These are phyloP conservation scores for Candida qinlingensis DNA, from an alignment of 805 yeast genomes.

Conservation along the genomic window DNA sequence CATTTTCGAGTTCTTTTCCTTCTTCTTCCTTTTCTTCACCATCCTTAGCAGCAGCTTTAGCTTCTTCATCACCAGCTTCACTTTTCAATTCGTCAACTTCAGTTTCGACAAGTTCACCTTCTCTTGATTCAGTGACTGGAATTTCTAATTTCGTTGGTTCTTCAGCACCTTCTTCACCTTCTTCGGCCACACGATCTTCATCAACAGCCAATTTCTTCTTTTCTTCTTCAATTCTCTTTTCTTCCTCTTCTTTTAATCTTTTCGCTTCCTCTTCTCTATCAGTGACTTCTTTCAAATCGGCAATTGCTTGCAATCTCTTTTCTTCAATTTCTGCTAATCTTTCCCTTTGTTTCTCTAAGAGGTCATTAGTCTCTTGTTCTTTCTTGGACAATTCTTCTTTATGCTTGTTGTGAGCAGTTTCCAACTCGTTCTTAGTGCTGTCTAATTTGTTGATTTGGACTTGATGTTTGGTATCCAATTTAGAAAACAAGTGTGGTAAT, in stretches of 20 bases:
- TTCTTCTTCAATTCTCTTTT: not conserved
- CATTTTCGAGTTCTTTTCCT: not conserved
- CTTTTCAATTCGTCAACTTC: constrained; percentile 12
- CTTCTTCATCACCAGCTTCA: constrained; percentile 5
- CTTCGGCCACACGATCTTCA: not conserved
- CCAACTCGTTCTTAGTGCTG: constrained; percentile 1
- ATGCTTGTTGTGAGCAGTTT: constrained; percentile 2
- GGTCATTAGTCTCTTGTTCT: not conserved
- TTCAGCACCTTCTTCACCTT: constrained; percentile 1
- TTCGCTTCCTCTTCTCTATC: constrained; percentile 5
- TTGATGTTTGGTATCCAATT: constrained; percentile 8
- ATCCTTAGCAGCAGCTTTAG: not conserved
- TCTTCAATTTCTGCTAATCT: constrained; percentile 7
- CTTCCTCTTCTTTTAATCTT: constrained; percentile 3
- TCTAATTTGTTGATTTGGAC: constrained; percentile 5
- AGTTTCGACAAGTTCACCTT: constrained; percentile 8
- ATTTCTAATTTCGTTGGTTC: constrained; percentile 7
- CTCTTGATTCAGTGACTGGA: constrained; percentile 8
- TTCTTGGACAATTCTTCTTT: constrained; percentile 5
- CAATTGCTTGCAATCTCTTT: constrained; percentile 7
- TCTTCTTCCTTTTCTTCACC: not conserved
- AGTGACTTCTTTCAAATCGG: constrained; percentile 6
- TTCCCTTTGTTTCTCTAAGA: constrained; percentile 3
- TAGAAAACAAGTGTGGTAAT: constrained; percentile 5
- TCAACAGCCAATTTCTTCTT: constrained; percentile 1